Base-by-base conservation (phyloP, 768 basidiomycete genomes). In the Tylopilus rubrobrunneus region DNA sequence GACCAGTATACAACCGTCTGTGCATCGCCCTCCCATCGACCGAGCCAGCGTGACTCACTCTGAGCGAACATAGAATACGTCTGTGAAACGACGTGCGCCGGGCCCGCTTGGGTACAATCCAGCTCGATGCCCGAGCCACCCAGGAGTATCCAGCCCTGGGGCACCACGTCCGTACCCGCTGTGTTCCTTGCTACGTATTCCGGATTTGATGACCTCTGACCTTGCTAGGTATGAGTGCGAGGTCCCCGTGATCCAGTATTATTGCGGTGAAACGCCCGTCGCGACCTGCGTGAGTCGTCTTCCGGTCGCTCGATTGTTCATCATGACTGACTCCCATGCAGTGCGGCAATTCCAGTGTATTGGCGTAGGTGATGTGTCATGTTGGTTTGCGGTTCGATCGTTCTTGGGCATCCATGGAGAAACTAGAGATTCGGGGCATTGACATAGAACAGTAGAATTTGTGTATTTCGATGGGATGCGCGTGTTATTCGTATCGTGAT, bases 81-180 rank as follows among this genome's bases (percentile, higher is more conserved):
- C 11, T 17, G n/a, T 6, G 51, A 33, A 1, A 48, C 49, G 4
- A 14, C 17, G 1, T 64, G 64, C n/a, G n/a, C n/a, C 4, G 58
- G 61, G 5, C 53, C 53, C 5, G 63, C 57, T 28, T 55, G 58
- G 58, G 61, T 59, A 37, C 25, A 51, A 34, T 61, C 61, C 2
- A 65, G 63, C 52, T 45, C 49, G 9, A 7, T 40, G 19, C n/a
- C 63, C n/a, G 23, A n/a, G 37, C 63, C 64, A 15, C 63, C 61
- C 15, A 11, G 33, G 17, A 51, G 42, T 17, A 58, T 62, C 50
- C 23, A 7, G 1, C 54, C 51, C 2, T 48, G 51, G 46, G 57
- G 58, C 21, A 33, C n/a, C 37, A 47, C 15, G 60, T 59, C 40
- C 56, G 62, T 57, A 36, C 41, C n/a, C 36, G 7, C 34, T 21